A percentile compares a stretch with the other conserved stretches of the same genome.
phyloP scores from a whole-genome alignment of 2,329 filamentous ascomycete species.

The Triangularia verruculosa region DNA sequence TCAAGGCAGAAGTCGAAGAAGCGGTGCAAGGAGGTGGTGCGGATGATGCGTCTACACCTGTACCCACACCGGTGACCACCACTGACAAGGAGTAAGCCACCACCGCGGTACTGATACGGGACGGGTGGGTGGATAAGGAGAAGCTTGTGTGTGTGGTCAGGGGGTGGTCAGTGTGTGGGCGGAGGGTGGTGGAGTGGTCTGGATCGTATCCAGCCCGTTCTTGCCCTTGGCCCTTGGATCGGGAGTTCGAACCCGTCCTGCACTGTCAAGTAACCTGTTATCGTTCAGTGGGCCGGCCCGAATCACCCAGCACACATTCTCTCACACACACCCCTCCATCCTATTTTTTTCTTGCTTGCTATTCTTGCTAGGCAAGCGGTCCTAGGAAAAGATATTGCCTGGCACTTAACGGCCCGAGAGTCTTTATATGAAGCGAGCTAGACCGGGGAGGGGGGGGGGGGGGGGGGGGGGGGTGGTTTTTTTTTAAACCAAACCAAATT shows the following conservation, averaged over 20 bases:
- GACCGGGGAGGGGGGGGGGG: too few relatives aligned
- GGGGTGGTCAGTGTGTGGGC: not conserved
- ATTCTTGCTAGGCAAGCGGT: not conserved
- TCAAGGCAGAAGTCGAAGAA: not conserved
- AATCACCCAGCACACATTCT: not conserved
- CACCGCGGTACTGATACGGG: not conserved
- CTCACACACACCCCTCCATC: not conserved
- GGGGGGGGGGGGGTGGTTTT: too few relatives aligned
- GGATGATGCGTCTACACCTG: not conserved
- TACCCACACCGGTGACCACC: not conserved
- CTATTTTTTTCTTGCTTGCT: too few relatives aligned
- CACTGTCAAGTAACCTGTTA: not conserved
- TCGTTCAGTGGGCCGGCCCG: not conserved
- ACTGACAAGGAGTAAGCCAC: not conserved
- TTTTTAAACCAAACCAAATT: too few relatives aligned
- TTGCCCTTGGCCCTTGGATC: not conserved
- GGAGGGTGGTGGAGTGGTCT: not conserved
- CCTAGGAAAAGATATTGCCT: not conserved
- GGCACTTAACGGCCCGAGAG: not conserved
- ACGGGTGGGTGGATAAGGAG: not conserved
- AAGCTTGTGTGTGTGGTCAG: not conserved
- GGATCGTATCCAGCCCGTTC: not conserved
- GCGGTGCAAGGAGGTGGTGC: not conserved
- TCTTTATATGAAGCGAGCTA: not conserved
- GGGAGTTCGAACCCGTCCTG: not conserved